Evolutionary conservation across 257 asterid genomes (phyloP), one percentile per base, ranked within the genome.

Genomic region (Nicotiana undulata): DNA sequence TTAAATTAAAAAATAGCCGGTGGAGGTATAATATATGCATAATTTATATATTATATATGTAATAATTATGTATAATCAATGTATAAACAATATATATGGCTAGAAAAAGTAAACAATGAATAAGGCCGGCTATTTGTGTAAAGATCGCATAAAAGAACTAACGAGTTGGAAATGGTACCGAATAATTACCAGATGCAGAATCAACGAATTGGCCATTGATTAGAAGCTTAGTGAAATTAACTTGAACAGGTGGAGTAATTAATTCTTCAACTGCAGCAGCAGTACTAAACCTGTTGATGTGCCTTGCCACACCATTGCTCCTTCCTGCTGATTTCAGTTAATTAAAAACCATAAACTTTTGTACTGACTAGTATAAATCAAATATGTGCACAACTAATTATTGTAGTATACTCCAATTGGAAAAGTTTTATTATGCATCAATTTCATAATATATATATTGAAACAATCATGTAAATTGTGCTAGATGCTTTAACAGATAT

Each of bases 131-230:
- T 7, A 37, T 37, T 37, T 37, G 46, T 37, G 46, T 7, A 37
- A 37, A 37, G 10, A 5, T 32, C 49, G 18, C 51, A 67, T 9
- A 31, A 20, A 18, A 52, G 75, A 49, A 53, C 34, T 32, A 10
- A 55, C 44, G 3, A 77, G 28, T 37, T 44, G 37, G 20, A 58
- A 22, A 52, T 61, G 28, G 52, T 58, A 64, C 10, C 22, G 65
- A 78, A 9, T n/a, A 51, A 52, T 83, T 83, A 93, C 98, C 98
- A 55, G 98, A 93, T 6, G 92, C 96, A 20, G 98, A 89, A 79
- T 93, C 97, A 63, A 93, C 92, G 83, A 93, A 92, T 44, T 85
- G 83, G 4, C 96, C 97, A 85, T 93, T 90, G 83, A 93, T 93
- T 9, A 93, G 85, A 79, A 90, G 98, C 87, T 92, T 86, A 78